Conservation (phyloP, 805 yeast species). For the Candida nitratophila region DNA sequence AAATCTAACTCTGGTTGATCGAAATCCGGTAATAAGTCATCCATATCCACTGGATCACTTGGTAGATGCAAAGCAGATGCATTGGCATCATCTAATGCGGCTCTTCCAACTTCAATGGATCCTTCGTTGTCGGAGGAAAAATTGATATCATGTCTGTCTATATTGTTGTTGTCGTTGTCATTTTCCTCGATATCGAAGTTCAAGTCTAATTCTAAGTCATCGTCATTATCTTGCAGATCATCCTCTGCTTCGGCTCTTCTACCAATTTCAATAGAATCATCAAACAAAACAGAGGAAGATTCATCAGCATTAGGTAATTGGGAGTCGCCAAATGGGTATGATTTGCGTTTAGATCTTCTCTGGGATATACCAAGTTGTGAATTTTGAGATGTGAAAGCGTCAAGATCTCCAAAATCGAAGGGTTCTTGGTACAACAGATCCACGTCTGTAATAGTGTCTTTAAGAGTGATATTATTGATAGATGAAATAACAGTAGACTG, state of each 20-base stretch:
- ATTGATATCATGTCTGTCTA: constrained; percentile 1
- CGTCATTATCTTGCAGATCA: constrained; percentile 21
- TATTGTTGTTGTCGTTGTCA: constrained; percentile 5
- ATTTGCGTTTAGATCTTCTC: neutral
- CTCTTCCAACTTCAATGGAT: constrained; percentile 52
- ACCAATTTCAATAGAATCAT: constrained; percentile 62
- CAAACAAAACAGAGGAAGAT: constrained; percentile 21
- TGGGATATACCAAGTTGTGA: neutral
- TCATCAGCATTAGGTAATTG: neutral
- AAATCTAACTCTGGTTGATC: constrained; percentile 18
- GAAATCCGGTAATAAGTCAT: constrained; percentile 30
- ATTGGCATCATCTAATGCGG: constrained; percentile 17
- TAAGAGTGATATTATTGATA: constrained; percentile 52
- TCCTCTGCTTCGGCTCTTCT: constrained; percentile 35
- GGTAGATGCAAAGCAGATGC: constrained; percentile 6
- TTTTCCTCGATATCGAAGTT: constrained; percentile 26
- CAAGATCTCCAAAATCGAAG: constrained; percentile 31
- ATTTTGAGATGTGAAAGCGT: constrained; percentile 10
- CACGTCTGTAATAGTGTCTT: constrained; percentile 72
- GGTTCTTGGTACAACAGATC: constrained; percentile 69
- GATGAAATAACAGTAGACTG: constrained; percentile 56
- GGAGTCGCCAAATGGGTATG: neutral
- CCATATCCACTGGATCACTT: constrained; percentile 23
- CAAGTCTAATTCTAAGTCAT: constrained; percentile 23
- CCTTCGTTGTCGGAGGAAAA: constrained; percentile 22